Conservation (phyloP, 192 early-diverging fungal genomes). For the Podochytrium sp. region DNA sequence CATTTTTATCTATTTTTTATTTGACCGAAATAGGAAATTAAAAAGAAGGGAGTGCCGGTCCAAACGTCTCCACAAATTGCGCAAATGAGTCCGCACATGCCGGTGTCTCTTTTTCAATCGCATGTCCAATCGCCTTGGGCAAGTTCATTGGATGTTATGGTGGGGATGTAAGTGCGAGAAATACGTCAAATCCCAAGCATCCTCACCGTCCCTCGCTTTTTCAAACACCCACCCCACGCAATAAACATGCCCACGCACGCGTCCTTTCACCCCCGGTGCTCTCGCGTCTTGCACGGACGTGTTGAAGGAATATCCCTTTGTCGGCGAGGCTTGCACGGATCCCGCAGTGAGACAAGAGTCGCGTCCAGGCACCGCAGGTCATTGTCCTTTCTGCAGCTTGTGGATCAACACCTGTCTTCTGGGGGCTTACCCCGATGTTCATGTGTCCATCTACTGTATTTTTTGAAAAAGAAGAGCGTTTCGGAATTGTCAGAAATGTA, state of each 20-base stretch:
- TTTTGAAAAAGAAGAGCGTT: no score
- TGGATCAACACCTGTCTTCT: slow-evolving; percentile 3
- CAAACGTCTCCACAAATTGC: not conserved
- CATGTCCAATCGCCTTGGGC: not conserved
- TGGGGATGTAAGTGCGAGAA: slow-evolving; percentile 1
- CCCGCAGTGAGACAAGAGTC: not conserved
- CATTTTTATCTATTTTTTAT: no score
- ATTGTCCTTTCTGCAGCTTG: not conserved
- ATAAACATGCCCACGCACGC: not conserved
- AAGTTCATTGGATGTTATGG: not conserved
- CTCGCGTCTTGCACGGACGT: not conserved
- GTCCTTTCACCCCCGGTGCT: no score
- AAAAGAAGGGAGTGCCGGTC: no score
- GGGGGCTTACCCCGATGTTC: no score
- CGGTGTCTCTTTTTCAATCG: not conserved
- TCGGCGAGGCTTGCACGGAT: not conserved
- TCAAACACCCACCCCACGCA: not conserved
- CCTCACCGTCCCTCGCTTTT: not conserved
- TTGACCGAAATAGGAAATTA: no score
- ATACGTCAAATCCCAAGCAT: not conserved
- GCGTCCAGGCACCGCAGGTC: slow-evolving; percentile 3
- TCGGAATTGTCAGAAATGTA: no score
- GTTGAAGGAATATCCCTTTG: not conserved
- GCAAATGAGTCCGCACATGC: not conserved
- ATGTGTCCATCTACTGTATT: no score